These are phyloP conservation scores for Pseudocercospora fijiensis DNA, from an alignment of 2,329 filamentous ascomycete species.

Conservation along the genomic window DNA sequence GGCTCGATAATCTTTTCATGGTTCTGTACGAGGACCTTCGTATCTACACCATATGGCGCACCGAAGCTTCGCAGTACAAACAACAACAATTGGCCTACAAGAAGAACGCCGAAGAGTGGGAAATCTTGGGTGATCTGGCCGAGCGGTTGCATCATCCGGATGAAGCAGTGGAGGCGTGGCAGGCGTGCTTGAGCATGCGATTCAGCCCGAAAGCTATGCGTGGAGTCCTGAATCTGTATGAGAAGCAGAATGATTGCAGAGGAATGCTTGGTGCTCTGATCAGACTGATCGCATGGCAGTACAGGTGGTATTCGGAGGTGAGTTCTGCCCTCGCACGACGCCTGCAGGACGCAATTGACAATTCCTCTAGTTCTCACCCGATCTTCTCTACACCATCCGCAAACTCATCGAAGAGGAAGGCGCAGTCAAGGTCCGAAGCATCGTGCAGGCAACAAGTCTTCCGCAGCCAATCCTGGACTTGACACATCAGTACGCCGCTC, in stretches of 20 bases:
- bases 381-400: constrained; percentile 81
- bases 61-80: constrained; percentile 92
- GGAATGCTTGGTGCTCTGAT: constrained; percentile 85
- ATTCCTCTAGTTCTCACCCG: constrained; percentile 73
- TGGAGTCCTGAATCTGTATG: constrained; percentile 77
- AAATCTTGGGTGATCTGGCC: constrained; percentile 89
- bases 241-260: constrained; percentile 73
- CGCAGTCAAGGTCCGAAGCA: constrained; percentile 93
- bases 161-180: constrained; percentile 90
- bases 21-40: constrained; percentile 96
- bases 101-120: constrained; percentile 96
- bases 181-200: constrained; percentile 78
- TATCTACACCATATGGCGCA: constrained; percentile 99
- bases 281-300: constrained; percentile 93
- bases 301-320: constrained; percentile 96
- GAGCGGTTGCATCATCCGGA: constrained; percentile 89
- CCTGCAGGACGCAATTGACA: constrained; percentile 7
- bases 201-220: constrained; percentile 92
- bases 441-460: constrained; percentile 92
- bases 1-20: constrained; percentile 99
- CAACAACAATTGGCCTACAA: constrained; percentile 94
- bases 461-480: constrained; percentile 91
- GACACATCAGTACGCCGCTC: constrained; percentile 91
- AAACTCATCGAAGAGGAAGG: constrained; percentile 96
- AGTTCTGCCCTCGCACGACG: constrained; percentile 21